Evolutionary conservation across 148 eudicot genomes (phyloP), one percentile per base, ranked within the genome.

Genomic region (Heliamphora exappendiculata): DNA sequence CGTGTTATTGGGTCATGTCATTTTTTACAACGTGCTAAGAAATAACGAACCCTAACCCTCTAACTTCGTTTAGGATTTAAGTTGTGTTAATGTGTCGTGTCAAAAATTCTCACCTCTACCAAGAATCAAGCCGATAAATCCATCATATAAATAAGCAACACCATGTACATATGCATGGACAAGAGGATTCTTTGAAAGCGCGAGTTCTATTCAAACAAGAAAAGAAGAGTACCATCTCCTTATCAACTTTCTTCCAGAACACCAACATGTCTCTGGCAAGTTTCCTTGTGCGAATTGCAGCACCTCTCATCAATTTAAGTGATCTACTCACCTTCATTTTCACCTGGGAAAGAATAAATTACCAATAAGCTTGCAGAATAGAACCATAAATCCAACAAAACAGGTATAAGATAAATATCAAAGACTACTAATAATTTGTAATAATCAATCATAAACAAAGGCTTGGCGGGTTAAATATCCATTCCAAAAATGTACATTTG

Each of bases 181-280:
- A 13, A 31, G 39, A 24, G 14, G 41, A 73, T 39, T 54, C 68
- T 31, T 59, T 29, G 1, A 34, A 17, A 60, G 29, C 68, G 4
- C 14, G 36, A 45, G 70, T 20, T 28, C 28, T 68, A 68, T 36
- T 75, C 26, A 42, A 19, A 8, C 16, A 67, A 59, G 31, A 45
- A 72, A 72, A 73, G 37, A 73, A 45, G 50, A 63, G 62, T 92
- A 95, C 98, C 98, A 92, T 95, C 88, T 95, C 98, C 76, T 92
- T 95, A 78, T 95, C 98, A 72, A 88, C 83, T 88, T 90, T 86
- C 86, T 95, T 95, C 98, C 98, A 95, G 74, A 91, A 92, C 47
- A 92, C 86, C 84, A 95, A 76, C 96, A 95, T 91, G 82, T 92
- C 98, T 85, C 98, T 87, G n/a, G 97, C 88, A 78, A 95, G 85